These are phyloP conservation scores for Hansenula lynferdii DNA, from an alignment of 1,139 yeast species.

Conservation along the genomic window DNA sequence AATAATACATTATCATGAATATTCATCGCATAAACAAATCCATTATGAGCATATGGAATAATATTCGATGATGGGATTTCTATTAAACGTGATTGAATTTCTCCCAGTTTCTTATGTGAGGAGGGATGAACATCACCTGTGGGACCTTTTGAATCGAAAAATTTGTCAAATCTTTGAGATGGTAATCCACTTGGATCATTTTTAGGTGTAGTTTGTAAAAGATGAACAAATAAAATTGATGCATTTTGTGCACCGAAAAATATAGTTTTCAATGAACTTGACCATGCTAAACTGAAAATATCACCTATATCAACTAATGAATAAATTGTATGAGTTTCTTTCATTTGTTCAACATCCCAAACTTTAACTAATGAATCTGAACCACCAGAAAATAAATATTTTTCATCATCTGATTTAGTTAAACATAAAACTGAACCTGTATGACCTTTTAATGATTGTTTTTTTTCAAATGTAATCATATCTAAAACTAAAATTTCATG, in stretches of 20 bases:
- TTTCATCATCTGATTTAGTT: slow-evolving; percentile 52
- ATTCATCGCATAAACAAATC: slow-evolving; percentile 73
- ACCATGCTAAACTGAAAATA: slow-evolving; percentile 78
- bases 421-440: slow-evolving; percentile 72
- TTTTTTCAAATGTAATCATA: slow-evolving; percentile 54
- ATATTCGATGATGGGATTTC: slow-evolving; percentile 68
- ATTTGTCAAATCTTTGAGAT: slow-evolving; percentile 74
- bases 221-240: slow-evolving; percentile 63
- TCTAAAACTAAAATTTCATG: slow-evolving; percentile 76
- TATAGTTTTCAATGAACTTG: slow-evolving; percentile 52
- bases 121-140: slow-evolving; percentile 40
- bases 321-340: slow-evolving; percentile 65
- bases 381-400: slow-evolving; percentile 75
- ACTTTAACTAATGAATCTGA: slow-evolving; percentile 85
- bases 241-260: slow-evolving; percentile 94
- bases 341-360: slow-evolving; percentile 53
- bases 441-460: slow-evolving; percentile 47
- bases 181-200: slow-evolving; percentile 53
- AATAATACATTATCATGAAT: slow-evolving; percentile 38
- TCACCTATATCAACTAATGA: slow-evolving; percentile 90
- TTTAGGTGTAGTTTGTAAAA: slow-evolving; percentile 22
- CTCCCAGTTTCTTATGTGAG: slow-evolving; percentile 1
- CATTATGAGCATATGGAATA: slow-evolving; percentile 83
- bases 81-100: slow-evolving; percentile 33
- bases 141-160: slow-evolving; percentile 89